Evolutionary conservation across 2,329 filamentous ascomycete species (phyloP).

Genomic region (Bipolaris cookei): DNA sequence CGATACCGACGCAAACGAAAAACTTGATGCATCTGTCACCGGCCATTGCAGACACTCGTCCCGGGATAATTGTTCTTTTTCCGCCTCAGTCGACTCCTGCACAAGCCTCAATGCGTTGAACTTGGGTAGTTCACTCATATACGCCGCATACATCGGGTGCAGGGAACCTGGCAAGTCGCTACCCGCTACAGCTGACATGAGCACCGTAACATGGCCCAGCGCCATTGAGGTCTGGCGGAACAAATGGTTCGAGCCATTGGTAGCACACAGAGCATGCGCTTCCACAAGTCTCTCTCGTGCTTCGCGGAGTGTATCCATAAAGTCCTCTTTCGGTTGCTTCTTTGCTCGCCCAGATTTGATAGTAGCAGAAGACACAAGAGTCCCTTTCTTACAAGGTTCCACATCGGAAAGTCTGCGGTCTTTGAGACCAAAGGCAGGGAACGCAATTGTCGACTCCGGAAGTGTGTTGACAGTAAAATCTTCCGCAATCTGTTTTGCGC

Average conservation of each 20-base stretch:
- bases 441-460: constrained; percentile 89
- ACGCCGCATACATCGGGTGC: constrained; percentile 50
- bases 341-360: constrained; percentile 32
- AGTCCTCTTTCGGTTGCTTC: constrained; percentile 45
- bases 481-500: constrained; percentile 72
- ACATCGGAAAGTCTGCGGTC: constrained; percentile 38
- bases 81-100: constrained; percentile 60
- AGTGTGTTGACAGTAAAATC: constrained; percentile 89
- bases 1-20: constrained; percentile 49
- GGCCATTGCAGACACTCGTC: constrained; percentile 52
- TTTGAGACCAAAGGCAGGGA: constrained; percentile 67
- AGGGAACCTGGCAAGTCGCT: constrained; percentile 40
- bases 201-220: constrained; percentile 46
- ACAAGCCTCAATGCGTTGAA: constrained; percentile 73
- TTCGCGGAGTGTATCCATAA: constrained; percentile 66
- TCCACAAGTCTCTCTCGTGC: constrained; percentile 71
- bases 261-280: constrained; percentile 63
- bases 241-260: constrained; percentile 61
- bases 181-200: constrained; percentile 48
- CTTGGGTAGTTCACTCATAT: constrained; percentile 65
- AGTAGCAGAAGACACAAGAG: constrained; percentile 13
- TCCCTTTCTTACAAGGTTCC: constrained; percentile 19
- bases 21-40: constrained; percentile 38
- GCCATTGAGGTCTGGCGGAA: constrained; percentile 59
- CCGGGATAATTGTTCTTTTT: constrained; percentile 52